Evolutionary conservation across 2,329 filamentous ascomycete genomes (phyloP), one percentile per base, ranked within the genome.

Genomic region (Bipolaris gigantea): DNA sequence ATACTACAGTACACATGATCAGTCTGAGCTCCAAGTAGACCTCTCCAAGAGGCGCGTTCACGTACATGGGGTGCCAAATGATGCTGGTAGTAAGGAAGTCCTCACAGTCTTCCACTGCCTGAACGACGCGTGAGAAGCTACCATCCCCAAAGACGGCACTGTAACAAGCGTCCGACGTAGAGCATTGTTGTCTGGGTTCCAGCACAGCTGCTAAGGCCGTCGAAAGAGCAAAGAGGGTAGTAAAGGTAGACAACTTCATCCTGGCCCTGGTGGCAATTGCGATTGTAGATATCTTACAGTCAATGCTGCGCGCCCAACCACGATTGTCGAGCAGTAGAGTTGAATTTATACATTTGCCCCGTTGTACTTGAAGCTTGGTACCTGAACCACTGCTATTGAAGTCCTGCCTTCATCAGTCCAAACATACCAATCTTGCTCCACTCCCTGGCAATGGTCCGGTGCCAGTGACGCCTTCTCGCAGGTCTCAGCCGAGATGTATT

Each of bases 61-160:
- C 59, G 11, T 64, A 70, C 70, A 64, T 49, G 21, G 67, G 65
- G 45, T 64, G 59, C n/a, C 64, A 49, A 2, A 65, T 36, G 5
- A 66, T 50, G 18, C 63, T 67, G 5, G 65, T 67, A 21, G 66
- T 72, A 32, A 72, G 56, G 30, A 61, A 66, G 19, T 49, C 55
- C 18, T 57, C 45, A 33, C 70, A 72, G 34, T 70, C 57, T 27
- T 51, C 40, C 2, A 53, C 60, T 1, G 53, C 66, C 16, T 50
- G 57, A 23, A 58, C 39, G 2, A 60, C 45, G 49, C 60, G 63
- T n/a, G 53, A 41, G 5, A 56, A 33, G 25, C 59, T 59, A 35
- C 45, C 34, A 47, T 50, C 40, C 1, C 61, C 65, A 58, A 65
- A 69, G 16, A 71, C 55, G 13, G 64, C 67, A 36, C 56, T 58